Conservation (phyloP, 306 rosid genomes). For the Mucuna pruriens region DNA sequence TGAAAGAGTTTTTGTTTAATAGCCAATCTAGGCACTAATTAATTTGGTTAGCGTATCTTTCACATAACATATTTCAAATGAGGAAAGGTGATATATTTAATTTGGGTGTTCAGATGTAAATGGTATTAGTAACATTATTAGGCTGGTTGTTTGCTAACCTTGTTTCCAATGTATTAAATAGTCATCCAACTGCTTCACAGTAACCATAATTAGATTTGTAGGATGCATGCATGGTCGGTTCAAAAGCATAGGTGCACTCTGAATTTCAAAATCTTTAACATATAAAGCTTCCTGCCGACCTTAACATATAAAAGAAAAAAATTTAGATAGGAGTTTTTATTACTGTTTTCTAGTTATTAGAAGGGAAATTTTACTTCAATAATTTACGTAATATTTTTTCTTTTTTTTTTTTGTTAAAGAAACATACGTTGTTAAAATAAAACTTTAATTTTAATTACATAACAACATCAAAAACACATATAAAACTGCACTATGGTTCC, state of each 20-base stretch:
- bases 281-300: not conserved
- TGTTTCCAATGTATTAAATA: slow-evolving; percentile 40
- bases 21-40: slow-evolving; percentile 49
- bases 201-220: not conserved
- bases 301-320: too few relatives aligned
- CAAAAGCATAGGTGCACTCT: not conserved
- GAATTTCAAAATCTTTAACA: not conserved
- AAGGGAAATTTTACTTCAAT: too few relatives aligned
- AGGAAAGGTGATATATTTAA: slow-evolving; percentile 41
- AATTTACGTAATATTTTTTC: too few relatives aligned
- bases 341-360: too few relatives aligned
- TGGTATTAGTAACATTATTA: not conserved
- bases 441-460: too few relatives aligned
- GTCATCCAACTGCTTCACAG: slow-evolving; percentile 40
- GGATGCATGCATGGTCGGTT: not conserved
- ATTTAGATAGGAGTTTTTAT: too few relatives aligned
- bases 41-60: slow-evolving; percentile 6
- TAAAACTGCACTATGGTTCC: too few relatives aligned
- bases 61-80: not conserved
- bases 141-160: not conserved
- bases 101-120: not conserved
- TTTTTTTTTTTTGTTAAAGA: too few relatives aligned
- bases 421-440: too few relatives aligned
- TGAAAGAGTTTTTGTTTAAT: not conserved
- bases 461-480: too few relatives aligned